A percentile compares a stretch with the other conserved stretches of the same genome.
These are phyloP conservation scores for Periconia sp. DNA, from an alignment of 2,329 filamentous ascomycete genomes.

Conservation along the genomic window DNA sequence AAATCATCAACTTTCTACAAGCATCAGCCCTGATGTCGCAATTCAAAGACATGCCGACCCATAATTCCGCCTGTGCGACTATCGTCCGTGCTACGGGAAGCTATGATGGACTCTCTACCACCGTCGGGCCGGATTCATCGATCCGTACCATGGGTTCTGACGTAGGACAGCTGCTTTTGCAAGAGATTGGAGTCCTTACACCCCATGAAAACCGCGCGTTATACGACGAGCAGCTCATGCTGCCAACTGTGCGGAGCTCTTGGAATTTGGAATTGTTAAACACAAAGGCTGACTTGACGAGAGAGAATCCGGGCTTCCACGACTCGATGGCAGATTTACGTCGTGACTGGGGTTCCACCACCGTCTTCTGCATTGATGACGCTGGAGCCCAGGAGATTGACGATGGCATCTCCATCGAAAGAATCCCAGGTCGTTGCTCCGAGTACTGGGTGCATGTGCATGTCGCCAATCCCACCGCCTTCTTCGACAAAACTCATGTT, in stretches of 20 bases:
- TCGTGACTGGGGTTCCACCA: constrained; percentile 63
- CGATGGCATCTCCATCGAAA: constrained; percentile 76
- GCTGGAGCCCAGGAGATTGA: constrained; percentile 73
- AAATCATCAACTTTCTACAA: constrained; percentile 72
- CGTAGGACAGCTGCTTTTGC: constrained; percentile 70
- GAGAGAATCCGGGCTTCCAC: constrained; percentile 43
- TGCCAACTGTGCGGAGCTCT: constrained; percentile 56
- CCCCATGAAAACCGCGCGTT: constrained; percentile 73
- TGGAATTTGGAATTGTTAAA: constrained; percentile 52
- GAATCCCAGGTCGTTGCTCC: constrained; percentile 54
- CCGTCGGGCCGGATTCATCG: too few species aligned
- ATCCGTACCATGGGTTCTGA: constrained; percentile 14
- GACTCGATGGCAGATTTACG: constrained; percentile 65
- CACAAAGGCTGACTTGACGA: constrained; percentile 31
- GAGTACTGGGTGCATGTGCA: constrained; percentile 80
- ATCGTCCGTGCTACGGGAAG: constrained; percentile 67
- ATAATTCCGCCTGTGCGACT: constrained; percentile 67
- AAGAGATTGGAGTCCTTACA: constrained; percentile 74
- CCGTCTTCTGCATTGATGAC: constrained; percentile 76
- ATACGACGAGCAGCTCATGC: constrained; percentile 62
- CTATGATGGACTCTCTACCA: constrained; percentile 57
- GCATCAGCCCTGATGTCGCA: constrained; percentile 57
- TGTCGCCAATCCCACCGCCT: constrained; percentile 78
- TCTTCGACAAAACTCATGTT: constrained; percentile 64
- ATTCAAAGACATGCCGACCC: constrained; percentile 50